Evolutionary conservation across 1,284 basidiomycete species (phyloP), one percentile per base, ranked within the genome.

Genomic region (Stygiomarasmius scandens): DNA sequence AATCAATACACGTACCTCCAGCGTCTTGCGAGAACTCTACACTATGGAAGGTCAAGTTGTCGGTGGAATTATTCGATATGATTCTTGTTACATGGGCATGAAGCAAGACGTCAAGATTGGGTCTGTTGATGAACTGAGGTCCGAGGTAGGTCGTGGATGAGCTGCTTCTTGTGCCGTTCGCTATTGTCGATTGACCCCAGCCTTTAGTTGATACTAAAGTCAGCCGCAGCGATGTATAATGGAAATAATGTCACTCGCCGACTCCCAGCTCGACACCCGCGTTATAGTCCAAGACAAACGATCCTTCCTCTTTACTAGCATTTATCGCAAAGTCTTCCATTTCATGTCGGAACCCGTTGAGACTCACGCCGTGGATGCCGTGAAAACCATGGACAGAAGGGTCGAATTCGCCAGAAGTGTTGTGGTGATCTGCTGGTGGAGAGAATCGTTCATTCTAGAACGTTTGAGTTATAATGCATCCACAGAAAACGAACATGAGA

Each of bases 391-490:
- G 61, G 19, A 54, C 48, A 25, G 47, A 45, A 22, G 61, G 55
- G 25, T 56, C 43, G 38, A 57, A 60, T 52, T 57, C 41, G 8
- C 58, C 61, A 20, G 51, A 54, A 12, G 34, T 59, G 45, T 59
- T 49, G 25, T 56, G 58, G n/a, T 27, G 23, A 27, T 59, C 55
- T 11, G 55, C 36, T 4, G 61, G 61, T 19, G 48, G 34, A 2
- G 51, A 41, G 19, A 55, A 49, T 6, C 32, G 20, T 41, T 55
- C 54, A 73, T 67, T 41, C 72, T 70, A 20, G 69, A 71, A 3
- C n/a, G n/a, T 68, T 64, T 52, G 71, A 66, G 10, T 73, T 65
- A 11, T 72, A 58, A 2, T 69, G 67, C 3, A 70, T 14, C 43
- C 48, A 11, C 61, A 66, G 49, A 67, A 50, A 41, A 65, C 65